Evolutionary conservation across 2,329 filamentous ascomycete genomes (phyloP), one percentile per base, ranked within the genome.

Genomic region (Fusarium sp.): DNA sequence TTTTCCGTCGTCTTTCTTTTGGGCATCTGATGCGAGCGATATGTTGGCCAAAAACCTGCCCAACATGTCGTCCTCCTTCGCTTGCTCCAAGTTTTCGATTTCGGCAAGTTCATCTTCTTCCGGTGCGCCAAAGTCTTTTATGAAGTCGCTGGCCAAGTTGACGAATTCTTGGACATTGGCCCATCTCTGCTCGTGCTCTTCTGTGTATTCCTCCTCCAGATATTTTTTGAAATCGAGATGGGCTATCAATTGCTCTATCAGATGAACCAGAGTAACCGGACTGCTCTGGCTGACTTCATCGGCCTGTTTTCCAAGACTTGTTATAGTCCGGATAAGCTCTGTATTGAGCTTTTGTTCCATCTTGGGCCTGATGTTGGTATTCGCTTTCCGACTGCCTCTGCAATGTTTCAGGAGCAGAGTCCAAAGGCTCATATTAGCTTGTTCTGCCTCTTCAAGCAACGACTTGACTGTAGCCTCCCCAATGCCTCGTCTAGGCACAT

Each of bases 131-230:
- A 73, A 73, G 49, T 78, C 80, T 44, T 70, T 77, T 74, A 76
- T 79, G 71, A 93, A 89, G 58, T 97, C 93, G 4, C 82, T 83
- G 1, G 92, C 92, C 71, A 97, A 87, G 14, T 80, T 85, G 53
- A 96, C 79, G n/a, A 98, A 85, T 74, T 98, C 94, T 70, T 95
- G 87, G 0, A 98, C 88, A 67, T 97, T 98, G 29, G 88, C 88
- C 91, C 93, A 95, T 58, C 93, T 83, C 52, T 87, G 82, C 65
- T 95, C 92, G 63, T 89, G 84, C 57, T 94, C 88, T 15, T 95
- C 88, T 1, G 84, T 81, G 65, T 94, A 89, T 19, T 87, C 84
- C 10, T 84, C 83, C 65, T 89, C 83, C 6, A 98, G 78, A 69
- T 91, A 91, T n/a, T 86, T 83, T 69, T 92, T 82, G 61, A 94